These are phyloP conservation scores for Solidago caesia DNA, from an alignment of 129 eudicot genomes.

Conservation along the genomic window DNA sequence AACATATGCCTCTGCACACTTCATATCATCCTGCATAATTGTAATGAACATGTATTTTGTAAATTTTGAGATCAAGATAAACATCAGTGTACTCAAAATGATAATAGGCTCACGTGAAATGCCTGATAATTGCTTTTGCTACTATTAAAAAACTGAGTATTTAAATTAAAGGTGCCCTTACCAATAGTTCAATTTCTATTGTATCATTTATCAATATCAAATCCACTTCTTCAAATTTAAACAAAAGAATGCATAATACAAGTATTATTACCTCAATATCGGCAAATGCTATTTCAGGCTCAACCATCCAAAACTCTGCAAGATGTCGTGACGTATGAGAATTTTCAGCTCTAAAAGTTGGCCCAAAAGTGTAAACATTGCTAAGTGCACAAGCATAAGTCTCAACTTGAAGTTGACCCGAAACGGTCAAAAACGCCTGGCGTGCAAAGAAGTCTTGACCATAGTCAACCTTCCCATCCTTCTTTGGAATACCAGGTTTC, in stretches of 20 bases:
- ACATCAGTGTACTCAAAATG: neutral
- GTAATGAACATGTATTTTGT: neutral
- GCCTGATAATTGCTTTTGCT: neutral
- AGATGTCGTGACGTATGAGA: conserved; percentile 94
- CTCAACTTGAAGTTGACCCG: conserved; percentile 97
- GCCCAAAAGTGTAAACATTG: conserved; percentile 93
- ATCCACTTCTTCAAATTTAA: neutral
- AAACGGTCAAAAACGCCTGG: conserved; percentile 84
- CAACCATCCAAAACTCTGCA: conserved; percentile 98
- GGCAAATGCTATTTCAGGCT: conserved; percentile 95
- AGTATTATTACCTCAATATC: conserved; percentile 59
- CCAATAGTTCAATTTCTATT: neutral
- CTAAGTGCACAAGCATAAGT: conserved; percentile 89
- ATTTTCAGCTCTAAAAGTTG: conserved; percentile 93
- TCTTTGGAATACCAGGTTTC: conserved; percentile 66
- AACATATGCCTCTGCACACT: conserved; percentile 88
- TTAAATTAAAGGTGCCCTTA: neutral
- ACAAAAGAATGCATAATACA: neutral
- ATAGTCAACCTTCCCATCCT: conserved; percentile 86
- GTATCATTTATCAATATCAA: neutral
- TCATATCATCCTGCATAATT: conserved; percentile 81
- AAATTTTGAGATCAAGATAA: neutral
- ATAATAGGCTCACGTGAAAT: neutral
- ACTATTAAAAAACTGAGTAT: neutral
- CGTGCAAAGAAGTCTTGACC: conserved; percentile 81